phyloP scores from a whole-genome alignment of 768 basidiomycete genomes.

The Daedalea quercina region DNA sequence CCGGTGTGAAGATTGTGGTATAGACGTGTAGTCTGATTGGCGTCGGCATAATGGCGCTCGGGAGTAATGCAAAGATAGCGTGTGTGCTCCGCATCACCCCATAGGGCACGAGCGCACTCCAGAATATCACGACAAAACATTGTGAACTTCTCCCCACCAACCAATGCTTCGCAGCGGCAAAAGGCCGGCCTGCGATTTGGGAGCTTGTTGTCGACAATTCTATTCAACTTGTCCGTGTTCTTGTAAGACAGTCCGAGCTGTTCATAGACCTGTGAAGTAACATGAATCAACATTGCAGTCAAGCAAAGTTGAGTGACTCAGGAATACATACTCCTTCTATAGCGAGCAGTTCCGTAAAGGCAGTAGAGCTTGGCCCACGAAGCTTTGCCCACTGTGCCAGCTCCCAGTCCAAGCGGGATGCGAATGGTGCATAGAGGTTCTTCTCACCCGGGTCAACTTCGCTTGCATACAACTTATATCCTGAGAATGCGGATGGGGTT shows the following conservation, averaged over 20 bases:
- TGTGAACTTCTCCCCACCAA: conserved; percentile 26
- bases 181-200: conserved; percentile 23
- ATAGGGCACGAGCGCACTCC: conserved; percentile 29
- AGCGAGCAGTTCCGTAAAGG: conserved; percentile 29
- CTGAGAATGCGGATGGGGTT: neutral
- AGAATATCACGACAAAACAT: conserved; percentile 30
- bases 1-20: conserved; percentile 41
- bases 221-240: conserved; percentile 26
- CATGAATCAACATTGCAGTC: neutral
- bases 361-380: conserved; percentile 28
- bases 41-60: conserved; percentile 31
- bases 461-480: neutral
- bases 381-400: conserved; percentile 35
- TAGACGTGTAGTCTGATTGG: conserved; percentile 16
- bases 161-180: conserved; percentile 16
- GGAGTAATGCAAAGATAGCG: conserved; percentile 26
- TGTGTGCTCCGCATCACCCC: conserved; percentile 27
- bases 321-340: conserved; percentile 31
- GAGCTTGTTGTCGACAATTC: conserved; percentile 25
- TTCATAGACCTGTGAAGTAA: conserved; percentile 7
- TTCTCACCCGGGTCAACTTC: neutral
- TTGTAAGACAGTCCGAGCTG: conserved; percentile 28
- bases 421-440: conserved; percentile 26
- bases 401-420: conserved; percentile 32
- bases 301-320: neutral